Conservation (phyloP, 2,329 filamentous ascomycete genomes). For the Beauveria sp. region DNA sequence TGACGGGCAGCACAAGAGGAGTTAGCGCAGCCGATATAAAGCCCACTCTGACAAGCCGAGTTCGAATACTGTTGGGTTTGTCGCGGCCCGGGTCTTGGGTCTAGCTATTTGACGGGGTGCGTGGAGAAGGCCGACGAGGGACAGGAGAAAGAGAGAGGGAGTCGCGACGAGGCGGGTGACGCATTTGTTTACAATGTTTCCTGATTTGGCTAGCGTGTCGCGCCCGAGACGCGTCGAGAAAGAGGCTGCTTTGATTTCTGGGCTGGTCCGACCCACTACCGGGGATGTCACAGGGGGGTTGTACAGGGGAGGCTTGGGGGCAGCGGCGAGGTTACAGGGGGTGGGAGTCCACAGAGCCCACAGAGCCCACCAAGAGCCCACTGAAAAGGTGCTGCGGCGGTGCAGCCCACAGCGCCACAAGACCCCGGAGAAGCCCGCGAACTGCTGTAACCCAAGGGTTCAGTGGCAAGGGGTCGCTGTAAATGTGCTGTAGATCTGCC, state of each 20-base stretch:
- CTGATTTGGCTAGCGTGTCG: conserved; percentile 22
- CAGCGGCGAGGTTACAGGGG: neutral
- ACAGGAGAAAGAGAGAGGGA: neutral
- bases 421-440: no score
- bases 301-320: neutral
- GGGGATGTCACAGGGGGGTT: neutral
- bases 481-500: no score
- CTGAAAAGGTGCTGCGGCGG: neutral
- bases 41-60: neutral
- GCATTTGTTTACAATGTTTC: conserved; percentile 32
- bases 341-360: neutral
- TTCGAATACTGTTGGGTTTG: conserved; percentile 6
- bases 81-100: neutral
- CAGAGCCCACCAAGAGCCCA: neutral
- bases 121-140: conserved; percentile 11
- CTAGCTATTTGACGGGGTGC: conserved; percentile 6
- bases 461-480: no score
- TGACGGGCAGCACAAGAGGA: neutral
- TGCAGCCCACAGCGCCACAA: no score
- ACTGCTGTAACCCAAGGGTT: no score
- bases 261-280: conserved; percentile 10
- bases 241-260: neutral
- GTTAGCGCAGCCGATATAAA: conserved; percentile 3
- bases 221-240: conserved; percentile 25
- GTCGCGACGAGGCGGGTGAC: conserved; percentile 20